Evolutionary conservation across 352 stramenopile species (phyloP), one percentile per base, ranked within the genome.

Genomic region (Phytopythium mirpurense): DNA sequence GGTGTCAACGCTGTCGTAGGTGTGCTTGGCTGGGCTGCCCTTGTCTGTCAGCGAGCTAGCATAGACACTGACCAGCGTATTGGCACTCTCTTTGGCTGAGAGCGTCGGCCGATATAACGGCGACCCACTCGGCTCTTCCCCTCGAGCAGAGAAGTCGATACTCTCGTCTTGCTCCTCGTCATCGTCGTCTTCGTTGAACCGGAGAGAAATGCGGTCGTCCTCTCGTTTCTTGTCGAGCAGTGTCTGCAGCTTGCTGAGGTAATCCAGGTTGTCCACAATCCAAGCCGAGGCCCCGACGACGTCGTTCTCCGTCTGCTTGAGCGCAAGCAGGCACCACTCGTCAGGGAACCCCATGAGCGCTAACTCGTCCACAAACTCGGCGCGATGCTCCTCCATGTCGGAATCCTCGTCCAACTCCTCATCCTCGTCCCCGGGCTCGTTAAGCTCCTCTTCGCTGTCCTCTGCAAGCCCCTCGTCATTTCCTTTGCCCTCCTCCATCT

Each of bases 181-280:
- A 29, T 94, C 80, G 40, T 90, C 86, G 59, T 89, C 83, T 35
- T 89, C 83, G 12, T 89, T 67, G 21, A 78, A 78, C 1, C 63
- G 65, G 14, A 63, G 52, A 0, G 62, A 67, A 36, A 70, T 68
- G 38, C 60, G 46, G 11, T 61, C 70, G 19, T 75, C 58, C 24
- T 86, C 69, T 2, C 69, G 60, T 45, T 88, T 68, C 49, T 90
- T 90, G 41, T 93, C 87, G 10, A 88, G 56, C n/a, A 70, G 73
- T 3, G 72, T 79, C 51, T 93, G 83, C 10, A 94, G 32, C 23
- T 89, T 76, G 38, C 81, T 96, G 27, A 97, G 67, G 53, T 96
- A 95, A 46, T 97, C 90, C 3, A 97, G 59, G 52, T 97, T 96
- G 49, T 97, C 90, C 1, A 97, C 90, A 47, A 97, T 97, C 90